These are phyloP conservation scores for Suhomyces chickasaworum DNA, from an alignment of 1,139 yeast genomes.

Conservation along the genomic window DNA sequence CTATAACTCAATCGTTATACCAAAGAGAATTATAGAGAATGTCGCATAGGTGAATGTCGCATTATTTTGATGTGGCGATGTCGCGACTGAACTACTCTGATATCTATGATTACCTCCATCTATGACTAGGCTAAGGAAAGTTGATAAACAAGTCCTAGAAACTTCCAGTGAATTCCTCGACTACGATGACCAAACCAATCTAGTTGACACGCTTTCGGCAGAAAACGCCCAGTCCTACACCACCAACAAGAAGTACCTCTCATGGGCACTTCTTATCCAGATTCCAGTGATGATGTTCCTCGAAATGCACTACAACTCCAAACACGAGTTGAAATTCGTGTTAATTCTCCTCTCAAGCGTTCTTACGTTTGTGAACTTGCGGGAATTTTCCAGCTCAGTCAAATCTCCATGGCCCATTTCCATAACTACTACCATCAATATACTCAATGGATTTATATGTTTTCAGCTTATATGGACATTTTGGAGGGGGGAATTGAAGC, in stretches of 20 bases:
- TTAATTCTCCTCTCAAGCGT: conserved; percentile 10
- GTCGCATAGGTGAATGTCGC: no score
- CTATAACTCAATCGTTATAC: no score
- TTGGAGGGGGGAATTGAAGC: not conserved
- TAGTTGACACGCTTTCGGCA: conserved; percentile 13
- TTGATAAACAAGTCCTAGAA: conserved; percentile 19
- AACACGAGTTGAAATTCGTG: conserved; percentile 7
- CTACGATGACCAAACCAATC: conserved; percentile 17
- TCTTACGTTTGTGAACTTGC: conserved; percentile 12
- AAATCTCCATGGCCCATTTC: not conserved
- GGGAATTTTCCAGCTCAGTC: conserved; percentile 3
- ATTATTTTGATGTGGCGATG: conserved; percentile 4
- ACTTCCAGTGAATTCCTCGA: conserved; percentile 16
- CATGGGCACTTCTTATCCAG: conserved; percentile 16
- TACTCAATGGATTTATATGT: conserved; percentile 16
- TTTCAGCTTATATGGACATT: conserved; percentile 14
- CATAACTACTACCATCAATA: conserved; percentile 2
- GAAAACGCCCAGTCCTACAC: conserved; percentile 15
- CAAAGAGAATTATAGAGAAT: no score
- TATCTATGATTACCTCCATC: not conserved
- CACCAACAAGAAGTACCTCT: conserved; percentile 10
- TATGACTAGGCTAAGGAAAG: conserved; percentile 18
- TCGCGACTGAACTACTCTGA: not conserved
- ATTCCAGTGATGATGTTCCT: conserved; percentile 16
- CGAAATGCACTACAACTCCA: conserved; percentile 10